These are phyloP conservation scores for Polychytrium aggregatum DNA, from an alignment of 192 early-diverging fungal species.

Conservation along the genomic window DNA sequence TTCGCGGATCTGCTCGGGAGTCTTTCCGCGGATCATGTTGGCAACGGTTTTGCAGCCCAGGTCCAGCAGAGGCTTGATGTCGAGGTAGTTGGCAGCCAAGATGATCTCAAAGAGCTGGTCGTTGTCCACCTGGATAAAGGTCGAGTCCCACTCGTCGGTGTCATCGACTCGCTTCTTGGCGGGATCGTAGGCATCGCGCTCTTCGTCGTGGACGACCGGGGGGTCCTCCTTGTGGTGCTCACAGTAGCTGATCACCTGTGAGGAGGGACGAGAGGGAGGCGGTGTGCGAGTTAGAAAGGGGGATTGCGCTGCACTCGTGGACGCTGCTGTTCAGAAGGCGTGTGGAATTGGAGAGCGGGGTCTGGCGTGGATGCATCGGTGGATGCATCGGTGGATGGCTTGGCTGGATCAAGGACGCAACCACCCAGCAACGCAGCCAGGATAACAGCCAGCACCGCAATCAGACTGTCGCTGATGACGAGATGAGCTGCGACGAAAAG, in stretches of 20 bases:
- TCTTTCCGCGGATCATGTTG: constrained; percentile 94
- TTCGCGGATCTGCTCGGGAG: constrained; percentile 78
- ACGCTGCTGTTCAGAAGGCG: no score
- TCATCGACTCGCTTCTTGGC: constrained; percentile 26
- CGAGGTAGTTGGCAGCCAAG: constrained; percentile 83
- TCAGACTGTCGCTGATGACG: no score
- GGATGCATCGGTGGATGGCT: no score
- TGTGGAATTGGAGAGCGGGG: no score
- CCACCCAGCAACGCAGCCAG: no score
- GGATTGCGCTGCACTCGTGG: no score
- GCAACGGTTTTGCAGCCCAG: constrained; percentile 97
- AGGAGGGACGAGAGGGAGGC: neutral
- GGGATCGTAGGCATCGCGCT: constrained; percentile 22
- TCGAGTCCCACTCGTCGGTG: constrained; percentile 44
- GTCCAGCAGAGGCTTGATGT: constrained; percentile 93
- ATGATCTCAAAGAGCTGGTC: constrained; percentile 49
- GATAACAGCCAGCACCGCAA: no score
- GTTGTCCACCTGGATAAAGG: constrained; percentile 46
- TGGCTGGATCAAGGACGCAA: no score
- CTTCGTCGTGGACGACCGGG: constrained; percentile 20
- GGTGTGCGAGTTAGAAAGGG: no score
- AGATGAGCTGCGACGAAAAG: no score
- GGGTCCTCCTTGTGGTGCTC: constrained; percentile 46
- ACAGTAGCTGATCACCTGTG: constrained; percentile 39
- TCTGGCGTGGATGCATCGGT: no score